Base-by-base conservation (phyloP, 768 basidiomycete species). In the Russula sp. region DNA sequence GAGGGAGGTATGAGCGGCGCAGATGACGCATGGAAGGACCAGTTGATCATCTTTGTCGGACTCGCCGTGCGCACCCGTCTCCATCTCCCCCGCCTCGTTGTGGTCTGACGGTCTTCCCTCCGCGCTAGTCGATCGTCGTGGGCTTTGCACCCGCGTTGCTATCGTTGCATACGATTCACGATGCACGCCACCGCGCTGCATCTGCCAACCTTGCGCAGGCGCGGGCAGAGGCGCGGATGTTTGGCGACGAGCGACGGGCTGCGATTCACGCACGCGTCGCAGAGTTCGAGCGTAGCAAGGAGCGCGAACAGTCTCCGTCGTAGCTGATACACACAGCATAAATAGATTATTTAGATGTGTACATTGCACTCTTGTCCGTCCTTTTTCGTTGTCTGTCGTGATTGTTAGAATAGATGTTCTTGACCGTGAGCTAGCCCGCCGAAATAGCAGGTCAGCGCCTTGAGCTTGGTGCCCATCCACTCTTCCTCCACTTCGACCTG, bases 391-490 rank as follows among this genome's bases (percentile, higher is more conserved):
- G 46, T 25, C 13, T 13, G 7, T 14, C 29, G 7, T n/a, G 5
- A 32, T 9, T 36, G 32, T 52, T 65, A 81, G 65, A 84, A 91
- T 63, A 86, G 67, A 43, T 81, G 70, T 57, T 84, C 85, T 68
- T 92, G 89, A 3, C 86, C 88, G 25, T 73, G 71, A 9, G 75
- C 88, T 46, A 98, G 75, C 13, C 92, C 92, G 7, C 96, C 96
- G 73, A 87, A 97, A 72, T 97, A 96, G 71, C 91, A 94, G 1
- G 93, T 97, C 56, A 98, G 74, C 0, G 95, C 96, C 70, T 98
- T 98, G 47, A 98, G 74, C 76, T 96, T 96, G 10, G 78, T 78
- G 2, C 93, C 88, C 87, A 92, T 96, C 94, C 93, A 98, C 71
- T 92, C 92, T 73, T 98, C 96, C 70, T 98, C 94, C 7, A 98